A percentile compares a stretch with the other conserved stretches of the same genome.
phyloP scores from a whole-genome alignment of 768 basidiomycete species.

The Suillus brevipes region DNA sequence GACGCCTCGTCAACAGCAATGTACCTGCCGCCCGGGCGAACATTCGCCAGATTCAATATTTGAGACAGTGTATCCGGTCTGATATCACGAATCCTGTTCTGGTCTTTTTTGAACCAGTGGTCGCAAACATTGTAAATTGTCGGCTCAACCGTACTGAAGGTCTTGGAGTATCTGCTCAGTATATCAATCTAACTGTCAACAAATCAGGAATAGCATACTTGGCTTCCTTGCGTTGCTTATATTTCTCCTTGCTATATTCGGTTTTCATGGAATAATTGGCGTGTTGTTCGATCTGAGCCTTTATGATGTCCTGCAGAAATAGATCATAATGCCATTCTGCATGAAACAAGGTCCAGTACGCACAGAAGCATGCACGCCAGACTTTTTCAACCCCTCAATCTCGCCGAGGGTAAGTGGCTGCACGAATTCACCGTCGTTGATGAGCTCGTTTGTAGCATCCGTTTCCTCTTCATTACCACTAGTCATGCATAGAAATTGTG shows the following conservation, averaged over 20 bases:
- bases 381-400: slow-evolving; percentile 79
- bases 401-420: slow-evolving; percentile 83
- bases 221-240: slow-evolving; percentile 93
- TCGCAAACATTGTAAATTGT: slow-evolving; percentile 85
- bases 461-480: slow-evolving; percentile 74
- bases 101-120: slow-evolving; percentile 87
- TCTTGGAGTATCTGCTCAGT: slow-evolving; percentile 72
- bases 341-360: slow-evolving; percentile 19
- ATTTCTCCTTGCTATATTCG: slow-evolving; percentile 98
- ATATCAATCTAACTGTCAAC: neutral
- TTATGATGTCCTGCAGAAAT: slow-evolving; percentile 83
- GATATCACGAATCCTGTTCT: slow-evolving; percentile 76
- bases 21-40: slow-evolving; percentile 84
- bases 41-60: slow-evolving; percentile 78
- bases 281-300: slow-evolving; percentile 90
- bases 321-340: slow-evolving; percentile 11
- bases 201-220: slow-evolving; percentile 58
- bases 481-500: slow-evolving; percentile 4
- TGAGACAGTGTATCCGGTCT: slow-evolving; percentile 89
- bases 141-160: slow-evolving; percentile 85
- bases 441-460: slow-evolving; percentile 94
- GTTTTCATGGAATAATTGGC: slow-evolving; percentile 92
- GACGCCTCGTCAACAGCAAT: slow-evolving; percentile 91
- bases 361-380: slow-evolving; percentile 79
- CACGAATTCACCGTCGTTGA: slow-evolving; percentile 82